Evolutionary conservation across 73 alveolate species (phyloP).

Genomic region (Diophrys sp.): DNA sequence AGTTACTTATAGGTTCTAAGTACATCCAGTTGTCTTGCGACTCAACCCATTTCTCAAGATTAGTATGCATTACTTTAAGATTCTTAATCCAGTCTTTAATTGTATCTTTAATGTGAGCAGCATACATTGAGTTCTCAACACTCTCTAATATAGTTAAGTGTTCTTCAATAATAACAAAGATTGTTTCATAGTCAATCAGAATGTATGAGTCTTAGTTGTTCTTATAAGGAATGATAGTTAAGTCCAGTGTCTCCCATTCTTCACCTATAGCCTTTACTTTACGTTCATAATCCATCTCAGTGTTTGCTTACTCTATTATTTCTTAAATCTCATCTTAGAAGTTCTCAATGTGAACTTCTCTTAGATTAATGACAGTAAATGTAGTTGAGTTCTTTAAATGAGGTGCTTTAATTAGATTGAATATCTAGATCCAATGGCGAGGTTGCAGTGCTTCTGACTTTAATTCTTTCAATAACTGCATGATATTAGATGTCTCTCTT

Average conservation of each 20-base stretch:
- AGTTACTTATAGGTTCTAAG: constrained; percentile 58
- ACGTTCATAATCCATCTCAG: constrained; percentile 59
- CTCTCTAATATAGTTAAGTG: constrained; percentile 60
- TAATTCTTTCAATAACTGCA: constrained; percentile 42
- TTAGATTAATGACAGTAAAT: constrained; percentile 60
- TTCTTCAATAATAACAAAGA: constrained; percentile 54
- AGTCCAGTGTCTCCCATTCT: constrained; percentile 64
- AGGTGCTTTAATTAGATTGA: constrained; percentile 66
- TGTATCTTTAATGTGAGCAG: constrained; percentile 60
- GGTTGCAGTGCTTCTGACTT: constrained; percentile 51
- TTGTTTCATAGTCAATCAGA: constrained; percentile 37
- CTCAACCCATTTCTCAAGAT: constrained; percentile 70
- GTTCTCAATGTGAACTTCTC: constrained; percentile 63
- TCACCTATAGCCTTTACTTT: constrained; percentile 32
- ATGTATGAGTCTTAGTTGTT: constrained; percentile 46
- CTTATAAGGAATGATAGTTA: constrained; percentile 50
- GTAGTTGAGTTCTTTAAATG: constrained; percentile 51
- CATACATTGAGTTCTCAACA: constrained; percentile 33
- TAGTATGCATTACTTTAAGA: constrained; percentile 51
- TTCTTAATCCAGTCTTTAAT: constrained; percentile 62
- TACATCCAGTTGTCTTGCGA: constrained; percentile 67
- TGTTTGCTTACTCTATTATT: constrained; percentile 66
- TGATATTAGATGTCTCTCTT: constrained; percentile 54
- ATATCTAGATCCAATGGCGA: constrained; percentile 71
- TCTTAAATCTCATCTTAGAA: constrained; percentile 45